A percentile compares a stretch with the other conserved stretches of the same genome.
Conservation (phyloP, 768 basidiomycete genomes). For the Thelephora aurantiotincta region DNA sequence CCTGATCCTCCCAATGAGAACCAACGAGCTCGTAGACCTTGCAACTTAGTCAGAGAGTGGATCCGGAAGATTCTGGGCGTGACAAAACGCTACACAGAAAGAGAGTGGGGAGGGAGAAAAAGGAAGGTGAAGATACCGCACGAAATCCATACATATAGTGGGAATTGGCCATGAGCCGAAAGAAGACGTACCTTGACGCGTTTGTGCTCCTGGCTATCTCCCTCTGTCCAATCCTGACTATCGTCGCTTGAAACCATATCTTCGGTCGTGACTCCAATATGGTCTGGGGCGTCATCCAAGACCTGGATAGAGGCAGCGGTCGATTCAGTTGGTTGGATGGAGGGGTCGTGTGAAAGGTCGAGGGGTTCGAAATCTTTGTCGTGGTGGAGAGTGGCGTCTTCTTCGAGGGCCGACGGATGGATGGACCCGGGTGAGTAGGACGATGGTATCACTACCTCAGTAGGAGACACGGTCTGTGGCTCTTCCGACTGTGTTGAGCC, state of each 20-base stretch:
- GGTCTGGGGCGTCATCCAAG: constrained; percentile 24
- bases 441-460: not conserved
- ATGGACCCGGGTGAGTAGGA: not conserved
- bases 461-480: not conserved
- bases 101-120: not conserved
- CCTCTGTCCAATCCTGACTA: constrained; percentile 45
- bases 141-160: constrained; percentile 7
- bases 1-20: constrained; percentile 88
- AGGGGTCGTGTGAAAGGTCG: not conserved
- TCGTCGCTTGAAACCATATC: constrained; percentile 34
- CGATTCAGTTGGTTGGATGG: constrained; percentile 3
- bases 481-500: not conserved
- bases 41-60: constrained; percentile 2
- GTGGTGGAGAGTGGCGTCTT: not conserved
- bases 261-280: constrained; percentile 6
- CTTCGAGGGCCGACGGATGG: not conserved
- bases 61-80: constrained; percentile 2
- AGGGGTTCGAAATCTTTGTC: not conserved
- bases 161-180: constrained; percentile 7
- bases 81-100: not conserved
- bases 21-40: constrained; percentile 93
- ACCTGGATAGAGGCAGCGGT: constrained; percentile 25
- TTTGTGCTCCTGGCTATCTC: constrained; percentile 57
- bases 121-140: constrained; percentile 6
- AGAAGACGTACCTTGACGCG: constrained; percentile 60